Evolutionary conservation across 1,284 basidiomycete genomes (phyloP).

Genomic region (Cryptococcus sp.): DNA sequence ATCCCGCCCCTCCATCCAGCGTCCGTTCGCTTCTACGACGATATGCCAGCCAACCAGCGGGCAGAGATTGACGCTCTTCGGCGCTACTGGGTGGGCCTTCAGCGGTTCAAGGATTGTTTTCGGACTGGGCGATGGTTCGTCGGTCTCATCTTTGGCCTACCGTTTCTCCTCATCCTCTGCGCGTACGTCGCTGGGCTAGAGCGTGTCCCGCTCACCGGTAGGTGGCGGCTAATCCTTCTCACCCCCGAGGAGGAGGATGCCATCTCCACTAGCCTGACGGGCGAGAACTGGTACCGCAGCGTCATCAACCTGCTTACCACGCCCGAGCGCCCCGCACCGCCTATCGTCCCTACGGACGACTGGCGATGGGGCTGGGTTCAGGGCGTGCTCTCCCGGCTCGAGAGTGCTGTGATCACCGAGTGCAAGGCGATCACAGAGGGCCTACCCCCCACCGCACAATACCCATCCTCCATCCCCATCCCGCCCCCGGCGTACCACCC

Average conservation of each 20-base stretch:
- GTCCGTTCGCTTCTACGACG: conserved; percentile 29
- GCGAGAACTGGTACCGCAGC: conserved; percentile 77
- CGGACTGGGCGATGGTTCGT: conserved; percentile 56
- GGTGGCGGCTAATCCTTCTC: conserved; percentile 78
- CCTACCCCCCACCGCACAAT: conserved; percentile 1
- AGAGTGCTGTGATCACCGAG: conserved; percentile 55
- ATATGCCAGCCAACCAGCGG: conserved; percentile 48
- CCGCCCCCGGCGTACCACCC: conserved; percentile 45
- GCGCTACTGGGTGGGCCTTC: conserved; percentile 34
- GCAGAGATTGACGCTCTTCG: conserved; percentile 55
- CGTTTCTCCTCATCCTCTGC: conserved; percentile 65
- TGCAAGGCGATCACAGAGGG: conserved; percentile 6
- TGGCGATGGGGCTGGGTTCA: conserved; percentile 83
- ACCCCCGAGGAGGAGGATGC: conserved; percentile 87
- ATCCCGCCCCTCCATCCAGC: conserved; percentile 35
- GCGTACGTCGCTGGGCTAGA: conserved; percentile 75
- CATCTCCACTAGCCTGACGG: conserved; percentile 70
- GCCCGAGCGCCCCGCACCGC: conserved; percentile 58
- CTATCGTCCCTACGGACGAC: conserved; percentile 64
- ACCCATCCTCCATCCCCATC: conserved; percentile 3
- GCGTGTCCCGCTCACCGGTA: conserved; percentile 75
- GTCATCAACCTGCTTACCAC: conserved; percentile 71
- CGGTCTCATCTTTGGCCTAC: conserved; percentile 63
- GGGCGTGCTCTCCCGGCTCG: conserved; percentile 68
- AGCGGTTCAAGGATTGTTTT: conserved; percentile 54